Conservation (phyloP, 208 protist species). For the Phytomonas serpens region DNA sequence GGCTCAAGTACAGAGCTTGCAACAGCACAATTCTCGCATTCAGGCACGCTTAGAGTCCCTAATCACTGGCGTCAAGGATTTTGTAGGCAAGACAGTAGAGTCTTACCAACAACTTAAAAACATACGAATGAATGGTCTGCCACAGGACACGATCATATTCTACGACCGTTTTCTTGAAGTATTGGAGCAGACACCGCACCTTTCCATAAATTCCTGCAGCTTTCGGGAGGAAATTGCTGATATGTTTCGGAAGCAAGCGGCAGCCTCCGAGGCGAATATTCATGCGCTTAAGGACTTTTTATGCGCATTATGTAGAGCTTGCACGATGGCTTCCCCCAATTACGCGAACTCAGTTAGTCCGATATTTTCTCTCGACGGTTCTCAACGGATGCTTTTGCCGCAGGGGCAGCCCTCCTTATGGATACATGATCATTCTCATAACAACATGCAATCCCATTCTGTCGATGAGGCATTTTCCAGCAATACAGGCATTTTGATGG, state of each 20-base stretch:
- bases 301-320: background rate
- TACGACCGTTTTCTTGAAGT: background rate
- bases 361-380: background rate
- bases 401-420: background rate
- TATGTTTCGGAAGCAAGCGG: background rate
- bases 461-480: background rate
- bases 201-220: constrained; percentile 1
- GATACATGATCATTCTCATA: background rate
- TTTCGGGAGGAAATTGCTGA: background rate
- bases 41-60: constrained; percentile 36
- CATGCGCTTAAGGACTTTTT: background rate
- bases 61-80: constrained; percentile 23
- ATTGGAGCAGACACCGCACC: background rate
- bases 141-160: background rate
- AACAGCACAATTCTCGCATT: constrained; percentile 60
- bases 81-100: background rate
- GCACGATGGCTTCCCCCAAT: background rate
- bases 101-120: background rate
- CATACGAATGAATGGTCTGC: background rate
- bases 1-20: constrained; percentile 57
- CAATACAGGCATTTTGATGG: background rate
- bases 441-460: background rate
- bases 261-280: background rate
- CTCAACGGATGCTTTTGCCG: background rate
- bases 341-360: background rate